Evolutionary conservation across 164 flowering plant genomes (phyloP).

Genomic region (Dillenia suffruticosa): DNA sequence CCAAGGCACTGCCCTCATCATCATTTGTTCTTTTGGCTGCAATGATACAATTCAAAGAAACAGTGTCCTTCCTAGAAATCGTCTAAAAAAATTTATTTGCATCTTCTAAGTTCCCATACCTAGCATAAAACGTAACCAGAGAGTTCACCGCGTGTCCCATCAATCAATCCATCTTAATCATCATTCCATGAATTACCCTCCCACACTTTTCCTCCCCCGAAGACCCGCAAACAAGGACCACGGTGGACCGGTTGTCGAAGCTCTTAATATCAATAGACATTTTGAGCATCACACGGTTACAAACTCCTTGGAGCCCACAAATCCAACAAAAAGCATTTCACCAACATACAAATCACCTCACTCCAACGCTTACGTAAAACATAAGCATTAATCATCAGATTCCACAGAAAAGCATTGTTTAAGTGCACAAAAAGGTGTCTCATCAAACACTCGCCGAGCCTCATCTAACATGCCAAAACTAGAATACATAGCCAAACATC

Average conservation of each 20-base stretch:
- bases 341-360: conserved; percentile 15
- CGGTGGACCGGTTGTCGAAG: too few species aligned
- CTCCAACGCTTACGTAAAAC: conserved; percentile 14
- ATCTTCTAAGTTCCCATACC: conserved; percentile 18
- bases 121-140: conserved; percentile 27
- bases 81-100: conserved; percentile 23
- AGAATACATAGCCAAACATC: conserved; percentile 24
- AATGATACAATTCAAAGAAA: conserved; percentile 35
- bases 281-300: too few species aligned
- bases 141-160: conserved; percentile 25
- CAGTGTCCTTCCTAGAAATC: conserved; percentile 21
- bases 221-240: conserved; percentile 25
- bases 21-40: conserved; percentile 27
- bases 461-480: conserved; percentile 18
- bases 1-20: conserved; percentile 15
- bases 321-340: conserved; percentile 17
- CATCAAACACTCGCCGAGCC: conserved; percentile 22
- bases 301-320: conserved; percentile 20
- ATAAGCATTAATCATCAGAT: conserved; percentile 23
- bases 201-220: conserved; percentile 22
- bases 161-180: conserved; percentile 16
- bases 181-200: conserved; percentile 23
- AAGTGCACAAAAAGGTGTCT: conserved; percentile 4
- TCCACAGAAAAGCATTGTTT: conserved; percentile 19
- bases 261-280: too few species aligned